Percentiles rank a stretch among this genome's conserved stretches.
Evolutionary conservation across 2,329 filamentous ascomycete genomes (phyloP).

Genomic region (Talaromyces sp.): DNA sequence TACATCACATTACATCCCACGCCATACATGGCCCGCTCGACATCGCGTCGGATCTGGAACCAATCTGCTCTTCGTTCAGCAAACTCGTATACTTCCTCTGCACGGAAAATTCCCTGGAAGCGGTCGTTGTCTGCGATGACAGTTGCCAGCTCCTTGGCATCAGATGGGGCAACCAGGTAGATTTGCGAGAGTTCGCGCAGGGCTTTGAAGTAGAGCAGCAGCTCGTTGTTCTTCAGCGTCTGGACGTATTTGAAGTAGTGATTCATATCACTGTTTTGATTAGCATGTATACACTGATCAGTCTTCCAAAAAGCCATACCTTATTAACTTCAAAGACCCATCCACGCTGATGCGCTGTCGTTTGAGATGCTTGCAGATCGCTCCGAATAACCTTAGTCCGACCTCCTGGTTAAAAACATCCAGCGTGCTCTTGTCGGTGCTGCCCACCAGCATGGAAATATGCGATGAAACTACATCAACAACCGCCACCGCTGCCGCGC

Average conservation of each 20-base stretch:
- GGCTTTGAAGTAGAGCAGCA: slow-evolving; percentile 86
- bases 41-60: slow-evolving; percentile 81
- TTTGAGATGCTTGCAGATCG: slow-evolving; percentile 95
- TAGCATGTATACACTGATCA: slow-evolving; percentile 4
- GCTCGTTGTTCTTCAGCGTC: slow-evolving; percentile 73
- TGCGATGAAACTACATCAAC: slow-evolving; percentile 83
- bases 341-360: slow-evolving; percentile 86
- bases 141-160: slow-evolving; percentile 90
- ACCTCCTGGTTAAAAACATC: slow-evolving; percentile 99
- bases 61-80: slow-evolving; percentile 91
- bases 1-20: slow-evolving; percentile 84
- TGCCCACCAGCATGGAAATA: slow-evolving; percentile 87
- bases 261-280: slow-evolving; percentile 72
- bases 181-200: slow-evolving; percentile 91
- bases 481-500: slow-evolving; percentile 70
- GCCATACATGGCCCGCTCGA: slow-evolving; percentile 96
- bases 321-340: slow-evolving; percentile 85
- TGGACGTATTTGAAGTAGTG: slow-evolving; percentile 83
- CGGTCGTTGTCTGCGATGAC: slow-evolving; percentile 89
- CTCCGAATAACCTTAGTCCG: slow-evolving; percentile 83
- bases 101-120: slow-evolving; percentile 86
- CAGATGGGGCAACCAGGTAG: slow-evolving; percentile 79
- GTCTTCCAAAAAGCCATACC: slow-evolving; percentile 32
- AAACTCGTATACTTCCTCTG: slow-evolving; percentile 97
- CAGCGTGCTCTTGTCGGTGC: slow-evolving; percentile 95